A percentile compares a stretch with the other conserved stretches of the same genome.
phyloP scores from a whole-genome alignment of 2,329 filamentous ascomycete species.

The Scleromitrula shiraiana region DNA sequence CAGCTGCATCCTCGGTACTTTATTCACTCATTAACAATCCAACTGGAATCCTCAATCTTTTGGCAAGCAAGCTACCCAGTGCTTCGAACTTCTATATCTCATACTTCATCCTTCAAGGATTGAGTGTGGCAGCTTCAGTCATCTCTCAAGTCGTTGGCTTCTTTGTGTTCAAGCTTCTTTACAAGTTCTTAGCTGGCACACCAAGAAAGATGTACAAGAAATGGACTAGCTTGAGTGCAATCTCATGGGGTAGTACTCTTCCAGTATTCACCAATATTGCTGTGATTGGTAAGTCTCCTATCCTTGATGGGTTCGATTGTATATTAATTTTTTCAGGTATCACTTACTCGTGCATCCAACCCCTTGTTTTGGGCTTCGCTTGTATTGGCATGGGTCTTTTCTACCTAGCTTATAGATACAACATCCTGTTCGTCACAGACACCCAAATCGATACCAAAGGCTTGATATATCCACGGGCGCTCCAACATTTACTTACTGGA shows the following conservation, averaged over 20 bases:
- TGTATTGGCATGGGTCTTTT: conserved; percentile 71
- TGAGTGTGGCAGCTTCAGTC: conserved; percentile 67
- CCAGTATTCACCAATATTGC: conserved; percentile 75
- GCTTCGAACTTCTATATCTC: conserved; percentile 92
- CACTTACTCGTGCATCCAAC: conserved; percentile 79
- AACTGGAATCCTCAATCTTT: conserved; percentile 48
- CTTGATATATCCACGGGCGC: conserved; percentile 74
- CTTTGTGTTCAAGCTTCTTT: conserved; percentile 63
- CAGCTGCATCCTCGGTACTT: conserved; percentile 66
- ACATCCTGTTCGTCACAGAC: conserved; percentile 80
- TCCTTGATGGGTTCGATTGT: not conserved
- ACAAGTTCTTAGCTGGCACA: conserved; percentile 66
- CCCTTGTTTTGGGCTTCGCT: conserved; percentile 75
- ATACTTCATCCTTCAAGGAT: conserved; percentile 88
- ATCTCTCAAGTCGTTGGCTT: conserved; percentile 70
- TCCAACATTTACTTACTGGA: conserved; percentile 79
- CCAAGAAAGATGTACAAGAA: conserved; percentile 73
- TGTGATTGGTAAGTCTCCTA: conserved; percentile 56
- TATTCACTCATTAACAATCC: conserved; percentile 57
- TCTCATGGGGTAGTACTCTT: conserved; percentile 78
- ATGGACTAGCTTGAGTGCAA: conserved; percentile 64
- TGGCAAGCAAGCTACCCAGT: conserved; percentile 68
- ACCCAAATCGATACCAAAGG: conserved; percentile 80
- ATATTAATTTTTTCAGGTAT: conserved; percentile 44
- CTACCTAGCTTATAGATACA: conserved; percentile 85